Conservation (phyloP, 2,329 filamentous ascomycete genomes). For the Apiospora kogelbergensis region DNA sequence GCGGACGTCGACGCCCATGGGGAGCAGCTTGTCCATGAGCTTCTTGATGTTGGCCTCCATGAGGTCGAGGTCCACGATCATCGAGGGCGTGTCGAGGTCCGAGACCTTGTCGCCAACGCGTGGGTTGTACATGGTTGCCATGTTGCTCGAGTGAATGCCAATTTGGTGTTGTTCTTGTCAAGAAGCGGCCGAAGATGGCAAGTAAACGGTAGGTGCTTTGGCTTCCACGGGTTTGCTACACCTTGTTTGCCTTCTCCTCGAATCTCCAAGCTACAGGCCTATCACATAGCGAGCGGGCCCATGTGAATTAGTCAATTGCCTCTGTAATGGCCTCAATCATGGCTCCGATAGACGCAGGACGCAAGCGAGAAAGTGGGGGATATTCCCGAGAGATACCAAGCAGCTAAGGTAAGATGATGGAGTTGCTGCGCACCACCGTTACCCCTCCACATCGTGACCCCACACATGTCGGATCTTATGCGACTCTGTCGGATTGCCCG, state of each 20-base stretch:
- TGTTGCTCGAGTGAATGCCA: constrained; percentile 8
- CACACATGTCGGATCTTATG: background rate
- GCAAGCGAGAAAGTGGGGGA: background rate
- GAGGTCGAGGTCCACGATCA: constrained; percentile 52
- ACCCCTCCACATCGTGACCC: background rate
- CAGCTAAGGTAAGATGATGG: background rate
- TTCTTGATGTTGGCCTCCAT: constrained; percentile 52
- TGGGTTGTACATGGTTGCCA: constrained; percentile 35
- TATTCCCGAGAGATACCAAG: background rate
- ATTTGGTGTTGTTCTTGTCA: no score
- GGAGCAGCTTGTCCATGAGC: constrained; percentile 44
- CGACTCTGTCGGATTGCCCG: background rate
- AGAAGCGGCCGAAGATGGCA: no score
- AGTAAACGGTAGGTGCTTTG: background rate
- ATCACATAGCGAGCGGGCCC: background rate
- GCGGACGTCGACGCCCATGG: constrained; percentile 44
- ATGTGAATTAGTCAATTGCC: background rate
- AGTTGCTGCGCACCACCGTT: background rate
- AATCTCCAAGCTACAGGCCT: background rate
- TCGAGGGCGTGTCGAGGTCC: constrained; percentile 53
- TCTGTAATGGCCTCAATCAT: background rate
- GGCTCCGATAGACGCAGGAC: background rate
- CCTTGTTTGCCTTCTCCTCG: no score
- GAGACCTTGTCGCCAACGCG: constrained; percentile 41
- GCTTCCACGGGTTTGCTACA: background rate